Percentiles rank a stretch among this genome's conserved stretches.
These are phyloP conservation scores for Magnaporthales sp. DNA, from an alignment of 2,329 filamentous ascomycete genomes.

Conservation along the genomic window DNA sequence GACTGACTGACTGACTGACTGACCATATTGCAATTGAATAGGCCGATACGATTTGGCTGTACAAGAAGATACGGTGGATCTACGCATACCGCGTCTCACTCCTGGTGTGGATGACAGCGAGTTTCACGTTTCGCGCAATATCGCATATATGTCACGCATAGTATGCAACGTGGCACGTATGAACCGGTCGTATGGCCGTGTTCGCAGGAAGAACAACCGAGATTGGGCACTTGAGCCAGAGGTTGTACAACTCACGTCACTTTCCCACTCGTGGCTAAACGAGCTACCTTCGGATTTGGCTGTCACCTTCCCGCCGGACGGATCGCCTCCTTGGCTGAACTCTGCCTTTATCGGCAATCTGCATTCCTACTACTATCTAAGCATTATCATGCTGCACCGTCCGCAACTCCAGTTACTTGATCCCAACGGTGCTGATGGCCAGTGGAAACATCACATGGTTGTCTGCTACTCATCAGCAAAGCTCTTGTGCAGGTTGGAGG, in stretches of 20 bases:
- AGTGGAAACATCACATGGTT: slow-evolving; percentile 84
- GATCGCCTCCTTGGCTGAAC: slow-evolving; percentile 72
- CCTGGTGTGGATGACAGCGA: slow-evolving; percentile 67
- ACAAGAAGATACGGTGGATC: slow-evolving; percentile 66
- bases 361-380: slow-evolving; percentile 81
- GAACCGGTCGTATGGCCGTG: slow-evolving; percentile 62
- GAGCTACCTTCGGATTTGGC: slow-evolving; percentile 73
- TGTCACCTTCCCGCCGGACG: slow-evolving; percentile 68
- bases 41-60: slow-evolving; percentile 74
- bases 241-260: slow-evolving; percentile 69
- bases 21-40: slow-evolving; percentile 21
- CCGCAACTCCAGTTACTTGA: slow-evolving; percentile 77
- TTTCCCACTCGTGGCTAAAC: slow-evolving; percentile 66
- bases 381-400: slow-evolving; percentile 77
- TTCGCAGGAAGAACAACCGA: slow-evolving; percentile 59
- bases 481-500: slow-evolving; percentile 75
- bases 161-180: slow-evolving; percentile 72
- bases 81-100: slow-evolving; percentile 54
- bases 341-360: slow-evolving; percentile 85
- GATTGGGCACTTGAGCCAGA: slow-evolving; percentile 84
- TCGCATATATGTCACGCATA: slow-evolving; percentile 69
- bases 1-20: background rate
- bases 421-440: slow-evolving; percentile 57
- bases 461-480: slow-evolving; percentile 81
- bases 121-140: slow-evolving; percentile 71